Percentiles rank a stretch among this genome's conserved stretches.
Evolutionary conservation across 805 yeast genomes (phyloP).

Genomic region (Diddensiella transvaalensis): DNA sequence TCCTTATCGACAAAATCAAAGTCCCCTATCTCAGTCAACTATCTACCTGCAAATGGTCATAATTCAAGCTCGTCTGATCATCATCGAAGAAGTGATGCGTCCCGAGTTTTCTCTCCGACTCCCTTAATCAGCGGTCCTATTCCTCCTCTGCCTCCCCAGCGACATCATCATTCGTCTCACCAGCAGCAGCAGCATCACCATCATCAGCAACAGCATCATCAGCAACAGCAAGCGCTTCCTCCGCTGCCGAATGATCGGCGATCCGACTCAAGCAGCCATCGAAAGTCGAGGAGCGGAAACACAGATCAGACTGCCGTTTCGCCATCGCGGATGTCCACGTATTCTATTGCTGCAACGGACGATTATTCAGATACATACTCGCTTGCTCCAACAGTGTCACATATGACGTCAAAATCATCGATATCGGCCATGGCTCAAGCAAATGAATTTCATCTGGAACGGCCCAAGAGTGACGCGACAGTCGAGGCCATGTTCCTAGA

Average conservation of each 20-base stretch:
- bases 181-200: constrained; percentile 4
- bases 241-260: constrained; percentile 1
- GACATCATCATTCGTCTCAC: constrained; percentile 1
- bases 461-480: constrained; percentile 61
- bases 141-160: constrained; percentile 26
- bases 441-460: constrained; percentile 49
- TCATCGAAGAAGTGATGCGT: neutral
- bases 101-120: constrained; percentile 21
- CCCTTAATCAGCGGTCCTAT: constrained; percentile 26
- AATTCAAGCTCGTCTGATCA: constrained; percentile 10
- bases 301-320: neutral
- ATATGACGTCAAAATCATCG: constrained; percentile 7
- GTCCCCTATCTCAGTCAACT: constrained; percentile 24
- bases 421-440: constrained; percentile 8
- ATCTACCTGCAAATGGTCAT: constrained; percentile 20
- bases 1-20: constrained; percentile 20
- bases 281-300: neutral
- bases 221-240: neutral
- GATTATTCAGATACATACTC: constrained; percentile 1
- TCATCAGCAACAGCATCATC: neutral
- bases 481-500: constrained; percentile 73
- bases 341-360: neutral
- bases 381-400: neutral
- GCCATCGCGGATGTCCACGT: constrained; percentile 3
- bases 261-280: constrained; percentile 1